These are phyloP conservation scores for Lactarius tabidus DNA, from an alignment of 768 basidiomycete genomes.

Conservation along the genomic window DNA sequence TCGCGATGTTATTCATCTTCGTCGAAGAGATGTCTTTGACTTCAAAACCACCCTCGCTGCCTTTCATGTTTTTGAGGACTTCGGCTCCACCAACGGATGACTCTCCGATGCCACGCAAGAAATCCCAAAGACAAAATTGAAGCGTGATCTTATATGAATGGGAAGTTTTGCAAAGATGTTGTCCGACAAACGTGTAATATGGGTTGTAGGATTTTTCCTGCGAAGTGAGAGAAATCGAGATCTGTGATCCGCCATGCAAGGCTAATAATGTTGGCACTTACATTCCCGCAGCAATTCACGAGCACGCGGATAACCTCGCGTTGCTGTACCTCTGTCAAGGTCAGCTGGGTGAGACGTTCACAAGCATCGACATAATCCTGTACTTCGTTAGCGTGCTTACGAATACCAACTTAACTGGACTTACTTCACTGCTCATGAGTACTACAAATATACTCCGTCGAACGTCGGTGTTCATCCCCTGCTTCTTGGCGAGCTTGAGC, in stretches of 20 bases:
- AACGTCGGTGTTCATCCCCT: constrained; percentile 99
- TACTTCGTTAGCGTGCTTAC: background rate
- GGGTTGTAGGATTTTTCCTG: constrained; percentile 94
- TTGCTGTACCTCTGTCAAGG: constrained; percentile 84
- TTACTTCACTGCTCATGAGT: constrained; percentile 91
- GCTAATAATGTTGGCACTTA: constrained; percentile 35
- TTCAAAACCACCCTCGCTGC: constrained; percentile 45
- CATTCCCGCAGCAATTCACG: constrained; percentile 89
- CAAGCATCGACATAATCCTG: constrained; percentile 97
- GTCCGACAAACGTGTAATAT: constrained; percentile 87
- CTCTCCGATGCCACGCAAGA: constrained; percentile 88
- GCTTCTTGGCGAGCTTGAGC: constrained; percentile 79
- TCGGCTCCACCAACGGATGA: constrained; percentile 74
- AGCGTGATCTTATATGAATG: constrained; percentile 89
- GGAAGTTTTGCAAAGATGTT: constrained; percentile 71
- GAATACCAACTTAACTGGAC: constrained; percentile 28
- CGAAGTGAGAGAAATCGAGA: background rate
- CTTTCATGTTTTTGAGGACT: constrained; percentile 56
- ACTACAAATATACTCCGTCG: constrained; percentile 88
- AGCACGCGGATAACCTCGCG: constrained; percentile 92
- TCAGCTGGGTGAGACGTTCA: constrained; percentile 80
- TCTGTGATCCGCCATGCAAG: constrained; percentile 10
- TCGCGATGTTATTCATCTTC: constrained; percentile 69
- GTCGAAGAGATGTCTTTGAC: constrained; percentile 52
- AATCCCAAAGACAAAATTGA: constrained; percentile 96